phyloP scores from a whole-genome alignment of 352 stramenopile species.

The Phytophthora pseudosyringae region DNA sequence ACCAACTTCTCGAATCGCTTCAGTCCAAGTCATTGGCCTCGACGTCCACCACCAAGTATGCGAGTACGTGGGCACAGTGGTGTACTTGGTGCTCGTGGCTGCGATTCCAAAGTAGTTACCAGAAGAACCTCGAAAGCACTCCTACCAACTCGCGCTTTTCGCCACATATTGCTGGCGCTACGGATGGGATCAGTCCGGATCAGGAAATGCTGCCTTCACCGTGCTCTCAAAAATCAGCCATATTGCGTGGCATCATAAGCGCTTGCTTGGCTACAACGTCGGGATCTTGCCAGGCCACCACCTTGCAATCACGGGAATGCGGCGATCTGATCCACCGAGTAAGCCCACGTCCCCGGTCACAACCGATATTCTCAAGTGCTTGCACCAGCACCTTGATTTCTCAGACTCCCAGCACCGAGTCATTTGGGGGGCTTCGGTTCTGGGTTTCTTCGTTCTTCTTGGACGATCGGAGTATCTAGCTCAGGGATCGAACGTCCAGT shows the following conservation, averaged over 20 bases:
- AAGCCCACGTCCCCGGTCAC: conserved; percentile 17
- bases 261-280: conserved; percentile 22
- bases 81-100: conserved; percentile 10
- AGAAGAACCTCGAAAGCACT: background rate
- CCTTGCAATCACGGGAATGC: conserved; percentile 44
- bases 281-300: conserved; percentile 21
- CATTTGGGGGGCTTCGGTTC: conserved; percentile 36
- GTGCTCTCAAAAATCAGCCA: conserved; percentile 40
- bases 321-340: conserved; percentile 7
- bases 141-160: conserved; percentile 17
- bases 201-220: conserved; percentile 25
- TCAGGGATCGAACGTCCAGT: background rate
- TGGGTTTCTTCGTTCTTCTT: conserved; percentile 33
- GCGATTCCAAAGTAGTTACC: conserved; percentile 10
- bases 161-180: conserved; percentile 9
- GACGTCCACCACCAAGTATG: conserved; percentile 13
- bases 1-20: conserved; percentile 21
- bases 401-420: conserved; percentile 22
- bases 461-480: conserved; percentile 28
- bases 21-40: conserved; percentile 25
- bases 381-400: conserved; percentile 24
- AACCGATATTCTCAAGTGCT: background rate
- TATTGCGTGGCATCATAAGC: conserved; percentile 18
- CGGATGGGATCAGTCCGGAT: conserved; percentile 11
- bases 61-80: conserved; percentile 11